phyloP scores from a whole-genome alignment of 805 yeast genomes.

The Yamadazyma ubonensis region DNA sequence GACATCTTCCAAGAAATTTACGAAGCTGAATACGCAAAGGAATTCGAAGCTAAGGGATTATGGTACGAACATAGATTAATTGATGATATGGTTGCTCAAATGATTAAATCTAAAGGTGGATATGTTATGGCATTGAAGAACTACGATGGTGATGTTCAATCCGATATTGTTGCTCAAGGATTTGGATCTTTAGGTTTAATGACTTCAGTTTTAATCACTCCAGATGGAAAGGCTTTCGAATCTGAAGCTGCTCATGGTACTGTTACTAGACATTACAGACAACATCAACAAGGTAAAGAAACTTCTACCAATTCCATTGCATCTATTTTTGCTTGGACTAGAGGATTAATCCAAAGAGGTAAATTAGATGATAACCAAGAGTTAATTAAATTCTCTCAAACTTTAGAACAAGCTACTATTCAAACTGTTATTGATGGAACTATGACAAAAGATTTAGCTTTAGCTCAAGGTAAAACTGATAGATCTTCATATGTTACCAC shows the following conservation, averaged over 20 bases:
- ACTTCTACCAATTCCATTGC: slow-evolving; percentile 86
- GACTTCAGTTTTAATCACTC: slow-evolving; percentile 81
- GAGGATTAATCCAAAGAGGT: slow-evolving; percentile 82
- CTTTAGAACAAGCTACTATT: slow-evolving; percentile 63
- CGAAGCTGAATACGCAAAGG: slow-evolving; percentile 52
- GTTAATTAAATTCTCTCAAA: slow-evolving; percentile 63
- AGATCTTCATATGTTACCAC: slow-evolving; percentile 69
- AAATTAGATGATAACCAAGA: slow-evolving; percentile 70
- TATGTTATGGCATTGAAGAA: slow-evolving; percentile 78
- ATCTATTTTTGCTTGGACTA: slow-evolving; percentile 83
- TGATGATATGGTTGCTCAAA: slow-evolving; percentile 88
- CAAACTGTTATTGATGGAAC: slow-evolving; percentile 77
- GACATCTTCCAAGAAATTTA: slow-evolving; percentile 72
- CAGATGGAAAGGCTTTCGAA: slow-evolving; percentile 84
- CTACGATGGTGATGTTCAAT: slow-evolving; percentile 84
- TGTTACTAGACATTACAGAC: slow-evolving; percentile 83
- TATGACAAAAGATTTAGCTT: slow-evolving; percentile 82
- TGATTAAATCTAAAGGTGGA: slow-evolving; percentile 83
- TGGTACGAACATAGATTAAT: slow-evolving; percentile 80
- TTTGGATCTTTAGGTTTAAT: slow-evolving; percentile 81
- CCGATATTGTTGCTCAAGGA: slow-evolving; percentile 85
- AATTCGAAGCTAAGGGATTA: slow-evolving; percentile 60
- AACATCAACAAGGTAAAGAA: slow-evolving; percentile 76
- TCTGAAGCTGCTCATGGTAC: slow-evolving; percentile 89
- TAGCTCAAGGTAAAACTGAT: slow-evolving; percentile 62